A percentile compares a stretch with the other conserved stretches of the same genome.
phyloP scores from a whole-genome alignment of 2,329 filamentous ascomycete species.

The Aspergillus cejpii region DNA sequence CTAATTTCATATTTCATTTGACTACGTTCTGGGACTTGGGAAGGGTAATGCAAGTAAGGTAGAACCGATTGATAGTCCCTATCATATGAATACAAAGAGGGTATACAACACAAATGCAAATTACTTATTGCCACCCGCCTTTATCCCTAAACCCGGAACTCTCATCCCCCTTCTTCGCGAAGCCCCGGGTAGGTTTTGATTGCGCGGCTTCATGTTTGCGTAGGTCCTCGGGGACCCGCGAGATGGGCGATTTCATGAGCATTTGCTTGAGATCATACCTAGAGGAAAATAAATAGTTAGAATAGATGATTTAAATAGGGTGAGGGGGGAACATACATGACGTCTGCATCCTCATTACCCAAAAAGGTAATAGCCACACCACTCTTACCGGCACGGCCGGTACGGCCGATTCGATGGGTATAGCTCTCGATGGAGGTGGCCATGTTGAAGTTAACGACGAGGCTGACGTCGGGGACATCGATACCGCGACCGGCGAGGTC shows the following conservation, averaged over 20 bases:
- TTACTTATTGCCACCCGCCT: conserved; percentile 27
- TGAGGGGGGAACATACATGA: conserved; percentile 53
- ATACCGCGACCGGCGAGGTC: conserved; percentile 96
- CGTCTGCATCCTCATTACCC: conserved; percentile 80
- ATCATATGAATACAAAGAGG: background rate
- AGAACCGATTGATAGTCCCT: no score
- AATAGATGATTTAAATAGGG: conserved; percentile 1
- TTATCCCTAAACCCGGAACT: conserved; percentile 34
- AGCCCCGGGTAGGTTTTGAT: conserved; percentile 57
- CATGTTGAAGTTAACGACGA: conserved; percentile 99
- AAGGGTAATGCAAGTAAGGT: no score
- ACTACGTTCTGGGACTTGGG: no score
- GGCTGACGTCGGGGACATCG: conserved; percentile 85
- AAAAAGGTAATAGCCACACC: conserved; percentile 96
- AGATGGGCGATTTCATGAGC: conserved; percentile 81
- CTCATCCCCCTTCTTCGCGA: conserved; percentile 45
- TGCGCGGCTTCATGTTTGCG: conserved; percentile 86
- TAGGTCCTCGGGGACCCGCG: conserved; percentile 84
- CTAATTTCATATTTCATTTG: no score
- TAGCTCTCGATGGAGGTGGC: conserved; percentile 86
- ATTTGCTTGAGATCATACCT: conserved; percentile 87
- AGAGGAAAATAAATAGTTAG: conserved; percentile 12
- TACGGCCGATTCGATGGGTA: conserved; percentile 93
- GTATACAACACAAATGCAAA: background rate
- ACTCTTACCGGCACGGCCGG: conserved; percentile 92